phyloP scores from a whole-genome alignment of 2,329 filamentous ascomycete genomes.

The Furcasterigmium sp. region DNA sequence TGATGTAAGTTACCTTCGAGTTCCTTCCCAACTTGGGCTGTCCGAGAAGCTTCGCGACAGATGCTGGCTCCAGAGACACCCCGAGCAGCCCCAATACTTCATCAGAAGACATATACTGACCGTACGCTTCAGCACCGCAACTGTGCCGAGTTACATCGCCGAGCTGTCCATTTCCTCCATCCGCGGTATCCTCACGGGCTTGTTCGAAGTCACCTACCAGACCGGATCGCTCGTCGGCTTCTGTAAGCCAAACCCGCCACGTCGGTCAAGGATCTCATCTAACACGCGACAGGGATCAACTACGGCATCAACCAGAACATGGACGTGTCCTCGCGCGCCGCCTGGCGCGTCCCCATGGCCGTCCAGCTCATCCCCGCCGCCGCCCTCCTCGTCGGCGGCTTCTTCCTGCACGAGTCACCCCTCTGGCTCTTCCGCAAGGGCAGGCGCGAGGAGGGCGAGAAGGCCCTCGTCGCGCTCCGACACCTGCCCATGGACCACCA shows the following conservation, averaged over 20 bases:
- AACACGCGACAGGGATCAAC: constrained; percentile 30
- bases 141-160: constrained; percentile 58
- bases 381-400: constrained; percentile 36
- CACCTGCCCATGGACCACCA: constrained; percentile 33
- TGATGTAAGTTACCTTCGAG: too few relatives aligned
- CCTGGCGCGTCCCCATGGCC: constrained; percentile 45
- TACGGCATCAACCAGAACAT: constrained; percentile 36
- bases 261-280: too few relatives aligned
- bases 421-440: constrained; percentile 16
- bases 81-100: too few relatives aligned
- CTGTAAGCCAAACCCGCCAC: too few relatives aligned
- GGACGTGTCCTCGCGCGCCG: constrained; percentile 21
- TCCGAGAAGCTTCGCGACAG: too few relatives aligned
- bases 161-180: constrained; percentile 55
- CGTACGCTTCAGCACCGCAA: too few relatives aligned
- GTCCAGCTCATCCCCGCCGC: constrained; percentile 39
- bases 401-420: constrained; percentile 26
- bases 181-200: constrained; percentile 51
- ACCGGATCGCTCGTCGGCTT: constrained; percentile 48
- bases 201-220: constrained; percentile 49
- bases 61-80: too few relatives aligned
- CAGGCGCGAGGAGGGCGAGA: constrained; percentile 16
- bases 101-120: too few relatives aligned
- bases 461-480: constrained; percentile 35
- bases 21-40: too few relatives aligned